A percentile compares a stretch with the other conserved stretches of the same genome.
Conservation (phyloP, 768 basidiomycete species). For the Leccinum obscurum region DNA sequence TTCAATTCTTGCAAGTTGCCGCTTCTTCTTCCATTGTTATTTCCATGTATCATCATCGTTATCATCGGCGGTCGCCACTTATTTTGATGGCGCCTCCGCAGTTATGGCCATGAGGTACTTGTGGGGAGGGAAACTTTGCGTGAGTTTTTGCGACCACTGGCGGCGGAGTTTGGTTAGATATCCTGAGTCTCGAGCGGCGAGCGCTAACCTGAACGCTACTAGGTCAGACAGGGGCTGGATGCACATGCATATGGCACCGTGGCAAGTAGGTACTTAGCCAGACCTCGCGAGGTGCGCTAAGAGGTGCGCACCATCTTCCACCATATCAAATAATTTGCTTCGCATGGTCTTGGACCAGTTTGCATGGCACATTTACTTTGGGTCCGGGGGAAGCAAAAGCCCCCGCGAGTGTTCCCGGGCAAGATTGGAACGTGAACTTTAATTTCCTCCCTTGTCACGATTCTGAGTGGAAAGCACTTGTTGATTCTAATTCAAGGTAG, state of each 20-base stretch:
- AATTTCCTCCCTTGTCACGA: not conserved
- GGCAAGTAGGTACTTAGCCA: not conserved
- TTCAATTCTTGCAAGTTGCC: slow-evolving; percentile 4
- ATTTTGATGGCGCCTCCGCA: not conserved
- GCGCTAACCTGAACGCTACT: not conserved
- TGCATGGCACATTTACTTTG: not conserved
- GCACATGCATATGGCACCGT: not conserved
- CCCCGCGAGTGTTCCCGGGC: slow-evolving; percentile 13
- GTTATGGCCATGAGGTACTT: not conserved
- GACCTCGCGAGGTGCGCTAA: not conserved
- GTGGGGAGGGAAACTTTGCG: not conserved
- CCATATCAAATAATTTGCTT: not conserved
- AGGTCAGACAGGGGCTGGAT: not conserved
- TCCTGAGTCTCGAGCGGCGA: not conserved
- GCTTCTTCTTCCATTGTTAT: slow-evolving; percentile 11
- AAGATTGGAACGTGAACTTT: not conserved
- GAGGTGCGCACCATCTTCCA: not conserved
- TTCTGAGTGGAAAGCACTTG: not conserved
- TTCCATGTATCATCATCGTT: not conserved
- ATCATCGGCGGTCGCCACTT: slow-evolving; percentile 5
- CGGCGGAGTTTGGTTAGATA: not conserved
- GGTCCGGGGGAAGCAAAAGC: not conserved
- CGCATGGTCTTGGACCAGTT: not conserved
- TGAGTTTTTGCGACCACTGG: not conserved
- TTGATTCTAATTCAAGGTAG: not conserved